Percentiles rank a stretch among this genome's conserved stretches.
These are phyloP conservation scores for Colletotrichum tropicale DNA, from an alignment of 2,329 filamentous ascomycete genomes.

Conservation along the genomic window DNA sequence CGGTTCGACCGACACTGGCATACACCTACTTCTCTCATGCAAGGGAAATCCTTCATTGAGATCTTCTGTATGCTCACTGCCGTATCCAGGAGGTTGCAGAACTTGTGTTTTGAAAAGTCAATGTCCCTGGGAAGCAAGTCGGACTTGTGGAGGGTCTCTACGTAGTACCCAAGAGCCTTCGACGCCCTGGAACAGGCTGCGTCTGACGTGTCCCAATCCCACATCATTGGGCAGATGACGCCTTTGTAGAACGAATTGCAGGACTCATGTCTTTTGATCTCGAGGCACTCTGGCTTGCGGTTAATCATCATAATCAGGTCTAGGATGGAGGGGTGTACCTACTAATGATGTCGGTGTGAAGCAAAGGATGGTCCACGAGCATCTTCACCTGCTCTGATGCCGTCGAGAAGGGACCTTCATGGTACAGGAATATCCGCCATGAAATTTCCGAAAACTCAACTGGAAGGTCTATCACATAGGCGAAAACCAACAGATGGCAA, in stretches of 20 bases:
- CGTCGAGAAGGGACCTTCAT: conserved; percentile 18
- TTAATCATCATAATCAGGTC: neutral
- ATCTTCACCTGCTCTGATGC: conserved; percentile 1
- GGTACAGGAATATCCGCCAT: conserved; percentile 19
- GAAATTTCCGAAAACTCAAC: conserved; percentile 19
- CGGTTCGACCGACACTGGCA: conserved; percentile 11
- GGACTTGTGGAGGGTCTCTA: conserved; percentile 10
- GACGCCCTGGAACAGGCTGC: conserved; percentile 8
- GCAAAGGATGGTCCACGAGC: conserved; percentile 19
- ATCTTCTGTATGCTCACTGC: conserved; percentile 9
- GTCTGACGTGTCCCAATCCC: conserved; percentile 4
- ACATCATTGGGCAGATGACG: conserved; percentile 9
- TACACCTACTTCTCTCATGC: neutral
- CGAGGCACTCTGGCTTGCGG: neutral
- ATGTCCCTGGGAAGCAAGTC: conserved; percentile 18
- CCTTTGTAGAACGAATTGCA: conserved; percentile 18
- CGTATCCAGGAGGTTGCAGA: conserved; percentile 14
- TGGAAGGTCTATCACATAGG: conserved; percentile 19
- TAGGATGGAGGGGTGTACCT: neutral
- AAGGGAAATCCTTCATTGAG: neutral
- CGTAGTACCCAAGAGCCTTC: conserved; percentile 15
- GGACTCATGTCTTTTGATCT: conserved; percentile 16
- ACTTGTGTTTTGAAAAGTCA: conserved; percentile 18
- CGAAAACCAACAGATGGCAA: conserved; percentile 21
- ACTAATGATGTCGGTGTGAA: conserved; percentile 19